Percentiles rank a stretch among this genome's conserved stretches.
Evolutionary conservation across 2,329 filamentous ascomycete genomes (phyloP).

Genomic region (Amylocarpus encephaloides): DNA sequence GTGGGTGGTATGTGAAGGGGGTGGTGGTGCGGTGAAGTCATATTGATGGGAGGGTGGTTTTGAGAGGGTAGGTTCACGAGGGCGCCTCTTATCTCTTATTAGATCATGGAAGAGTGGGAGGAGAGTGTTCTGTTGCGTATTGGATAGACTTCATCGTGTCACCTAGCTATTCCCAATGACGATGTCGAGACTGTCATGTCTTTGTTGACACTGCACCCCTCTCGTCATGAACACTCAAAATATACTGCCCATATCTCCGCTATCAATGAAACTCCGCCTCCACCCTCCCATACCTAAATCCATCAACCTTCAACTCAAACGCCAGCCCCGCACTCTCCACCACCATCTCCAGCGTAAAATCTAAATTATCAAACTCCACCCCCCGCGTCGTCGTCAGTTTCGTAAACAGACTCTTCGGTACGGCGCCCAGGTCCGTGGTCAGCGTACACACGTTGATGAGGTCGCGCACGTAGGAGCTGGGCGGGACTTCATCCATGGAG

Average conservation of each 20-base stretch:
- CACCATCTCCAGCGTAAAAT: slow-evolving; percentile 78
- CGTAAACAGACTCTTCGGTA: slow-evolving; percentile 68
- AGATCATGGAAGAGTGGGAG: too few species aligned
- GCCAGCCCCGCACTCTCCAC: slow-evolving; percentile 70
- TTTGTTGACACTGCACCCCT: too few species aligned
- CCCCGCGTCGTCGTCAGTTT: slow-evolving; percentile 70
- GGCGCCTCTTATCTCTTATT: too few species aligned
- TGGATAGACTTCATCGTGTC: too few species aligned
- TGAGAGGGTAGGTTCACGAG: too few species aligned
- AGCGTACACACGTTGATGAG: slow-evolving; percentile 71
- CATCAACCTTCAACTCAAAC: slow-evolving; percentile 75
- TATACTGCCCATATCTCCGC: background rate
- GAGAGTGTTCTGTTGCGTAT: too few species aligned
- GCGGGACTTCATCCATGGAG: slow-evolving; percentile 50
- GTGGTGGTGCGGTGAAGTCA: too few species aligned
- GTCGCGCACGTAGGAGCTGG: slow-evolving; percentile 56
- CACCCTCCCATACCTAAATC: slow-evolving; percentile 68
- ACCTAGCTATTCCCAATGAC: too few species aligned
- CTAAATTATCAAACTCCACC: slow-evolving; percentile 74
- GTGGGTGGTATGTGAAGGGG: too few species aligned
- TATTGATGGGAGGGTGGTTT: too few species aligned
- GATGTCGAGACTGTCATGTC: too few species aligned
- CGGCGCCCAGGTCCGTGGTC: slow-evolving; percentile 71
- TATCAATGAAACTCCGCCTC: slow-evolving; percentile 64
- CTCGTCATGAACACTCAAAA: background rate